Evolutionary conservation across 805 yeast species (phyloP).

Genomic region (Metschnikowia drakensbergensis): DNA sequence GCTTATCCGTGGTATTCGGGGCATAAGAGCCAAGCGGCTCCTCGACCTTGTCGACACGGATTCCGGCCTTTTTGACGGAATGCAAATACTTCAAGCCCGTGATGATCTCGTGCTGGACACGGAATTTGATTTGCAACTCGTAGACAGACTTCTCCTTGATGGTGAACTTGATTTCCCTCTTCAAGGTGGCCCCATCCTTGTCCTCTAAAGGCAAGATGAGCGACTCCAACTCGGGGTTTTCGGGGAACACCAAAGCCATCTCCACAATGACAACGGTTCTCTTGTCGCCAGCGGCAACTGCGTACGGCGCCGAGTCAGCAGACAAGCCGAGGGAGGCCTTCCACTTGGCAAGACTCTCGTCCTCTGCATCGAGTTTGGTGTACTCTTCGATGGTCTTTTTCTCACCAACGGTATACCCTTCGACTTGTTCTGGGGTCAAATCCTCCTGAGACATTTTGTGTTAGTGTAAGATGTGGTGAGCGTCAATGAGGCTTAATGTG

Average conservation of each 20-base stretch:
- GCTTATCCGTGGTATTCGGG: conserved; percentile 79
- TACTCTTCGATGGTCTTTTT: conserved; percentile 83
- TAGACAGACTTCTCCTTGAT: conserved; percentile 78
- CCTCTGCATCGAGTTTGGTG: conserved; percentile 79
- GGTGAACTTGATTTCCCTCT: conserved; percentile 63
- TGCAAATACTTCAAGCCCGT: conserved; percentile 88
- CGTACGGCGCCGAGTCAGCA: conserved; percentile 50
- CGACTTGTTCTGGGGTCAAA: conserved; percentile 56
- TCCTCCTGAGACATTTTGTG: conserved; percentile 37
- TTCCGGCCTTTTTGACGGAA: conserved; percentile 80
- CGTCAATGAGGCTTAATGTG: background rate
- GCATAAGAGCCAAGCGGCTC: conserved; percentile 90
- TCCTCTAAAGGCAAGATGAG: conserved; percentile 67
- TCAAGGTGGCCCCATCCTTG: conserved; percentile 49
- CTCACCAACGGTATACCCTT: conserved; percentile 61
- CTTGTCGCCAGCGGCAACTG: conserved; percentile 65
- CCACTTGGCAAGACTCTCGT: conserved; percentile 88
- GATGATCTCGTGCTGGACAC: conserved; percentile 85
- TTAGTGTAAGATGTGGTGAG: background rate
- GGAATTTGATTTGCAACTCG: conserved; percentile 67
- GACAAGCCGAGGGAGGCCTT: conserved; percentile 79
- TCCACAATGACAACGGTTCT: conserved; percentile 77
- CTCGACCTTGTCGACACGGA: conserved; percentile 78
- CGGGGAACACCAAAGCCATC: conserved; percentile 67
- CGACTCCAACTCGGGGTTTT: conserved; percentile 52